phyloP scores from a whole-genome alignment of 2,329 filamentous ascomycete species.

The Lasiodiplodia hormozganensis region DNA sequence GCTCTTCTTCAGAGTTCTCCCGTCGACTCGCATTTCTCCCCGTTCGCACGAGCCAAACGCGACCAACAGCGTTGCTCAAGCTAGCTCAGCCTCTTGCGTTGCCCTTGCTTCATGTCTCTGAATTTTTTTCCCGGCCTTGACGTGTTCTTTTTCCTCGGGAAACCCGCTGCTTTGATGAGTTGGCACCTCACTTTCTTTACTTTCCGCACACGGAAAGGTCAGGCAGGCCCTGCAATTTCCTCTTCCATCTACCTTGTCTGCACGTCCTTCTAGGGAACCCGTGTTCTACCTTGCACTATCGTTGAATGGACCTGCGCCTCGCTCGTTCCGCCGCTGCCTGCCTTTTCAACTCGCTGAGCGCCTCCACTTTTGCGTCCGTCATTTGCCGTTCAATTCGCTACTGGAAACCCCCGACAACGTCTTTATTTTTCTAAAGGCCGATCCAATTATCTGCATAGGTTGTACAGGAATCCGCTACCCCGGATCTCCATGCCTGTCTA shows the following conservation, averaged over 20 bases:
- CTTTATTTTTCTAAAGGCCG: not conserved
- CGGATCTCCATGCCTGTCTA: not conserved
- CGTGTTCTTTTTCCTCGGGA: conserved; percentile 14
- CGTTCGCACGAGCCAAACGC: conserved; percentile 10
- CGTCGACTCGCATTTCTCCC: not conserved
- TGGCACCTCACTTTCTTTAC: conserved; percentile 1
- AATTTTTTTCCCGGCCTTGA: not conserved
- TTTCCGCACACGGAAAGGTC: conserved; percentile 22
- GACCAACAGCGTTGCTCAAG: conserved; percentile 10
- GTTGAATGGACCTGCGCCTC: not conserved
- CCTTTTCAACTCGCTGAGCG: not conserved
- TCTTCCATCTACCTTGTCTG: conserved; percentile 9
- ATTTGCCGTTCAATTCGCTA: conserved; percentile 4
- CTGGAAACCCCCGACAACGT: not conserved
- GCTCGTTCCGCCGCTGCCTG: not conserved
- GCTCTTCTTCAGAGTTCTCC: not conserved
- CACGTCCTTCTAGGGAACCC: not conserved
- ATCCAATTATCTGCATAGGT: not conserved
- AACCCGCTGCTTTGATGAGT: conserved; percentile 12
- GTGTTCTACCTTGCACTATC: conserved; percentile 3
- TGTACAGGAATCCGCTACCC: not conserved
- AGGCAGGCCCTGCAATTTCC: conserved; percentile 22
- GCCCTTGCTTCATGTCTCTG: conserved; percentile 18
- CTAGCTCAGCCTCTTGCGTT: conserved; percentile 7
- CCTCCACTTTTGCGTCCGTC: not conserved